Evolutionary conservation across 2,329 filamentous ascomycete species (phyloP).

Genomic region (Pestalotiopsis sp.): DNA sequence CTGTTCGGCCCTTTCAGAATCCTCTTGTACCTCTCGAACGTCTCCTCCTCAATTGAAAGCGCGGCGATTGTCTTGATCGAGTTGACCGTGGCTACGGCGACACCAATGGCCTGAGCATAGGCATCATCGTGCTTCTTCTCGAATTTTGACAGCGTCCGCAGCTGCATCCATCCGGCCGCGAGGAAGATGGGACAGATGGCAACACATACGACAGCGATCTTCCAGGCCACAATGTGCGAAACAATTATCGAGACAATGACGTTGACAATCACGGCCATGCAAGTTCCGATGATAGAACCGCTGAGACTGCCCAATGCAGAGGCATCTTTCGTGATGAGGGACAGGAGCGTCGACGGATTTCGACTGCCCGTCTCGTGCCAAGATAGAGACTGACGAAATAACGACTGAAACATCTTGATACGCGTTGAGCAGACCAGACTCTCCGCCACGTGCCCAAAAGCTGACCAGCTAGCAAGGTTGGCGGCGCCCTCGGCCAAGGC

Average conservation of each 20-base stretch:
- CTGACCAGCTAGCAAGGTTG: slow-evolving; percentile 57
- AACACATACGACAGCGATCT: slow-evolving; percentile 67
- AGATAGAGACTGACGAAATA: slow-evolving; percentile 58
- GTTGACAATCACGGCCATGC: slow-evolving; percentile 64
- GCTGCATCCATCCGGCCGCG: slow-evolving; percentile 40
- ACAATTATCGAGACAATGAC: slow-evolving; percentile 66
- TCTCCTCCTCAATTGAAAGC: slow-evolving; percentile 66
- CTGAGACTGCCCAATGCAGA: slow-evolving; percentile 55
- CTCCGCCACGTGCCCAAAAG: slow-evolving; percentile 59
- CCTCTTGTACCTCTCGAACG: slow-evolving; percentile 40
- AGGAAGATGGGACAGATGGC: slow-evolving; percentile 59
- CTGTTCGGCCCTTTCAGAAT: slow-evolving; percentile 35
- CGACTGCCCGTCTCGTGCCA: slow-evolving; percentile 59
- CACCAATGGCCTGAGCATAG: slow-evolving; percentile 71
- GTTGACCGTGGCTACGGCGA: slow-evolving; percentile 72
- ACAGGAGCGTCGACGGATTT: slow-evolving; percentile 49
- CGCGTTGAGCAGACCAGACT: slow-evolving; percentile 58
- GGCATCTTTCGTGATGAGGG: slow-evolving; percentile 57
- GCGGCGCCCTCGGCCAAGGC: slow-evolving; percentile 61
- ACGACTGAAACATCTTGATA: slow-evolving; percentile 55
- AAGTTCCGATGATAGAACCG: slow-evolving; percentile 51
- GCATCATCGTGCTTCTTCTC: slow-evolving; percentile 60
- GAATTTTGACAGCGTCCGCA: slow-evolving; percentile 29
- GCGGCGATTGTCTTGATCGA: slow-evolving; percentile 73
- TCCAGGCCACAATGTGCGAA: slow-evolving; percentile 75